Evolutionary conservation across 2,329 filamentous ascomycete genomes (phyloP).

Genomic region (Pezicula radicicola): DNA sequence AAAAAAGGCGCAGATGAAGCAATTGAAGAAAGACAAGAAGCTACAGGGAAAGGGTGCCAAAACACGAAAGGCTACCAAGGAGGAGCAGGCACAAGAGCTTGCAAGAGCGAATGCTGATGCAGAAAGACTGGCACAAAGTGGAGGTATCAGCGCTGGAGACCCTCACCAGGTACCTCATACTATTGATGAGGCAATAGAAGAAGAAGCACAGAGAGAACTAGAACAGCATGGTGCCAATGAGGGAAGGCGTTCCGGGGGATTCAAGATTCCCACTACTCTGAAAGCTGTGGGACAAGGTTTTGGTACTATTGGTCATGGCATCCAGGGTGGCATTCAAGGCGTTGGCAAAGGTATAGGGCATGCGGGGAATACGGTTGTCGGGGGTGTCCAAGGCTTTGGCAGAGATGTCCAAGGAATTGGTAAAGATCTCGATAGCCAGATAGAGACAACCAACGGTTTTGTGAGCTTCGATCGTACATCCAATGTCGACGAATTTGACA

Average conservation of each 20-base stretch:
- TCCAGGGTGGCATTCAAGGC: conserved; percentile 22
- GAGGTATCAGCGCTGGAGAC: conserved; percentile 50
- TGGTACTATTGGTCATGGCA: conserved; percentile 21
- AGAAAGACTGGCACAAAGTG: conserved; percentile 39
- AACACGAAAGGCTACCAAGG: conserved; percentile 46
- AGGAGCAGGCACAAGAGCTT: conserved; percentile 19
- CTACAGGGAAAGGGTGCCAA: conserved; percentile 51
- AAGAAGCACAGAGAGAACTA: conserved; percentile 26
- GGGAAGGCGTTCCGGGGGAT: conserved; percentile 6
- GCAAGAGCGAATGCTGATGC: conserved; percentile 37
- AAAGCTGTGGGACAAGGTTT: conserved; percentile 24
- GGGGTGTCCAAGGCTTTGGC: conserved; percentile 37
- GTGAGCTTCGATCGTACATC: conserved; percentile 18
- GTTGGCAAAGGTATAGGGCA: conserved; percentile 21
- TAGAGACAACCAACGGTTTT: conserved; percentile 49
- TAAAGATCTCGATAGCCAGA: conserved; percentile 46
- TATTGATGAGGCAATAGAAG: conserved; percentile 42
- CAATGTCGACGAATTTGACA: conserved; percentile 24
- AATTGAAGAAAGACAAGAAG: conserved; percentile 35
- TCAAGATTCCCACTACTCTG: conserved; percentile 20
- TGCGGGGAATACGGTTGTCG: conserved; percentile 42
- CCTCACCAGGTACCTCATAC: conserved; percentile 52
- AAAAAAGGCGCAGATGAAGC: conserved; percentile 75
- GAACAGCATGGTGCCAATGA: conserved; percentile 8
- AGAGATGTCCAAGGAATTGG: conserved; percentile 44